Conservation (phyloP, 345 rosid genomes). For the Jatropha curcas region DNA sequence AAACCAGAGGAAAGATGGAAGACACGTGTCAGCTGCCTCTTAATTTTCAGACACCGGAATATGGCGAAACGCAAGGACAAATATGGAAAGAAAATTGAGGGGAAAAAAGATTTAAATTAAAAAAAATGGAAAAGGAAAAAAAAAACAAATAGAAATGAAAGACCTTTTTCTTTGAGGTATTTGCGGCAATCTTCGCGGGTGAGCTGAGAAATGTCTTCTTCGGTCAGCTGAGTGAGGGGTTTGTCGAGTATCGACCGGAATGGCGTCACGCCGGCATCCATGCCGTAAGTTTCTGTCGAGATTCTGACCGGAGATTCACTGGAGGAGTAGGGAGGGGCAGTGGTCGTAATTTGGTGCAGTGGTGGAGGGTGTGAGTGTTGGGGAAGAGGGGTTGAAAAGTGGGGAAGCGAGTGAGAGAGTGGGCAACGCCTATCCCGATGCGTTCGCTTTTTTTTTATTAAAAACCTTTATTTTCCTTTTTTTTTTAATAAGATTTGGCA, state of each 20-base stretch:
- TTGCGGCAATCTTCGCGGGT: conserved; percentile 97
- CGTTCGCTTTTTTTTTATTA: background rate
- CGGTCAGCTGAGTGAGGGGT: conserved; percentile 71
- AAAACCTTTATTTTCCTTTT: background rate
- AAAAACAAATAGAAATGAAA: conserved; percentile 68
- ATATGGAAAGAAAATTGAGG: conserved; percentile 16
- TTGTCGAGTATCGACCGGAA: conserved; percentile 71
- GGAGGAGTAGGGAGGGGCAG: conserved; percentile 36
- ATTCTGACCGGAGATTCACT: background rate
- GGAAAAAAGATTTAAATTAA: background rate
- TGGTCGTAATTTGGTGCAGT: conserved; percentile 27
- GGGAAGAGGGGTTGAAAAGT: conserved; percentile 13
- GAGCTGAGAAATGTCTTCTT: conserved; percentile 99
- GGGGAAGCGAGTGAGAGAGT: background rate
- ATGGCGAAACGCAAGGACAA: conserved; percentile 29
- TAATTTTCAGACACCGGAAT: conserved; percentile 23
- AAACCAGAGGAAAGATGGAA: background rate
- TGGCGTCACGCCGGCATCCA: conserved; percentile 56
- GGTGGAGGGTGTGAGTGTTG: background rate
- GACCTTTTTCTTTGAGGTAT: conserved; percentile 93
- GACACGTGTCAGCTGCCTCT: conserved; percentile 52
- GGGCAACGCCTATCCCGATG: background rate
- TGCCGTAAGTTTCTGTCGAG: conserved; percentile 11
- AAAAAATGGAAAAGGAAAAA: conserved; percentile 32
- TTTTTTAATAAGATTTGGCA: background rate